These are phyloP conservation scores for Vitellaria paradoxa DNA, from an alignment of 179 eudicot genomes.

Conservation along the genomic window DNA sequence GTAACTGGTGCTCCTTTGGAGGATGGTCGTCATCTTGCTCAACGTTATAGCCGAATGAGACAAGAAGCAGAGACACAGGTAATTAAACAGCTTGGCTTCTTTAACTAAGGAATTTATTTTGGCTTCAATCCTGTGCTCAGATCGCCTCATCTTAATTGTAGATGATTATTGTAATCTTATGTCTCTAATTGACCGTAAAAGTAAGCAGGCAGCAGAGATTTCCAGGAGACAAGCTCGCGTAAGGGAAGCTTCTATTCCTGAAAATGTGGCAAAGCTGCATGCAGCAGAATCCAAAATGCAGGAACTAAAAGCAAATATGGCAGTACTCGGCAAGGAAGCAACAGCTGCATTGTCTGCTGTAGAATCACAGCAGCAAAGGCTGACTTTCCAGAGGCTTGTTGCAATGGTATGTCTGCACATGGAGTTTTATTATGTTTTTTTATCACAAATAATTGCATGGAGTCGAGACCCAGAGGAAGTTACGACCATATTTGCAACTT, in stretches of 20 bases:
- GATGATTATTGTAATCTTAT: conserved; percentile 7
- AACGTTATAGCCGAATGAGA: conserved; percentile 94
- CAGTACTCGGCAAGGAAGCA: conserved; percentile 95
- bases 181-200: conserved; percentile 12
- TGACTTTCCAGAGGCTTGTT: conserved; percentile 87
- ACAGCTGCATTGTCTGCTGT: conserved; percentile 83
- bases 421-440: conserved; percentile 1
- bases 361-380: conserved; percentile 90
- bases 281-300: conserved; percentile 87
- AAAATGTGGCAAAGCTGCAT: conserved; percentile 84
- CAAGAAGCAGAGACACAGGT: conserved; percentile 98
- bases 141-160: background rate
- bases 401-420: background rate
- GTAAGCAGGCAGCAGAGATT: conserved; percentile 87
- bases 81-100: conserved; percentile 20
- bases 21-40: conserved; percentile 99
- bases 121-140: conserved; percentile 4
- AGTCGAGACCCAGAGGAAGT: too few relatives aligned
- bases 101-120: background rate
- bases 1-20: conserved; percentile 44
- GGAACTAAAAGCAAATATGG: conserved; percentile 93
- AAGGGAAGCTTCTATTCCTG: conserved; percentile 82
- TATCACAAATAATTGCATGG: conserved; percentile 8
- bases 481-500: too few relatives aligned
- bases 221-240: conserved; percentile 82